Conservation (phyloP, 805 yeast genomes). For the Pichia phayaonensis region DNA sequence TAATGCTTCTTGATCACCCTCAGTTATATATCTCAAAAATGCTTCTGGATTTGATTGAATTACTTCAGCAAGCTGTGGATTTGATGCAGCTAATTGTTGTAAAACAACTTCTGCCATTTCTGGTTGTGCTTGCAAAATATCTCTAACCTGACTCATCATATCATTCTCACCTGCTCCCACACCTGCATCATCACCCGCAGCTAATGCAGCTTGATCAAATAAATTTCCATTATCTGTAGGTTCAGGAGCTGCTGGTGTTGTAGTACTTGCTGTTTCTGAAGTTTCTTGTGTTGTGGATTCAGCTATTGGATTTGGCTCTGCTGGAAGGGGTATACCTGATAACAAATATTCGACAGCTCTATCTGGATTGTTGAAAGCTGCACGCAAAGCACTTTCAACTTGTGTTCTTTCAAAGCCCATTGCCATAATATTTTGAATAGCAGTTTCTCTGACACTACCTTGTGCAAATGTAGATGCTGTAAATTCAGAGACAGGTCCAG, state of each 20-base stretch:
- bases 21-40: slow-evolving; percentile 65
- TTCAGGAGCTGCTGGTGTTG: slow-evolving; percentile 9
- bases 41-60: slow-evolving; percentile 87
- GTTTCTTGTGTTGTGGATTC: slow-evolving; percentile 16
- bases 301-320: slow-evolving; percentile 14
- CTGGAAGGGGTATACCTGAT: slow-evolving; percentile 54
- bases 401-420: slow-evolving; percentile 91
- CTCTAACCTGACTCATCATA: slow-evolving; percentile 52
- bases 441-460: slow-evolving; percentile 71
- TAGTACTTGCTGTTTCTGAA: slow-evolving; percentile 31
- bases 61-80: slow-evolving; percentile 78
- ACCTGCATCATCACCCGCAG: slow-evolving; percentile 27
- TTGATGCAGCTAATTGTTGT: slow-evolving; percentile 70
- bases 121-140: slow-evolving; percentile 77
- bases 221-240: slow-evolving; percentile 30
- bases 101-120: slow-evolving; percentile 78
- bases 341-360: slow-evolving; percentile 93
- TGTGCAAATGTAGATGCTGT: slow-evolving; percentile 58
- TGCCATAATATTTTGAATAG: slow-evolving; percentile 78
- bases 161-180: slow-evolving; percentile 24
- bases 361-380: slow-evolving; percentile 96
- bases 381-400: slow-evolving; percentile 85
- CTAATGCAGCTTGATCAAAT: slow-evolving; percentile 46
- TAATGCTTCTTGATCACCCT: slow-evolving; percentile 51
- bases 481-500: slow-evolving; percentile 20